These are phyloP conservation scores for Takakia lepidozioides DNA, from an alignment of 225 moss, liverwort and hornwort genomes.

Conservation along the genomic window DNA sequence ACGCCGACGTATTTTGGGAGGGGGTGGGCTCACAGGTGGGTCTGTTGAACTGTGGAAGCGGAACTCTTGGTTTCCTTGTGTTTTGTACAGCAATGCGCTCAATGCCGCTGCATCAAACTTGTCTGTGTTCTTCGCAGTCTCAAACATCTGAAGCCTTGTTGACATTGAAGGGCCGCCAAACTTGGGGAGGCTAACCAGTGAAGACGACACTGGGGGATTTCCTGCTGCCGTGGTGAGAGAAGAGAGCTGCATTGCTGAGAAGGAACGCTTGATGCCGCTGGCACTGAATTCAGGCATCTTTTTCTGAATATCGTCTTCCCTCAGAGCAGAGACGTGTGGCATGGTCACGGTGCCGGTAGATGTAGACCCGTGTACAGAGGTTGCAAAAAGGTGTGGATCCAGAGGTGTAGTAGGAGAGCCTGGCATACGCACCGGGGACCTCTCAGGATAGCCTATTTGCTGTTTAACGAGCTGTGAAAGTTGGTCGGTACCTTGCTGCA, in stretches of 20 bases:
- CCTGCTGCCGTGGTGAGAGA: background rate
- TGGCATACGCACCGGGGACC: conserved; percentile 12
- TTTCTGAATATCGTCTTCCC: conserved; percentile 20
- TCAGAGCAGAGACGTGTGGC: conserved; percentile 4
- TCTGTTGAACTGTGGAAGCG: conserved; percentile 5
- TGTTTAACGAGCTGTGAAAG: background rate
- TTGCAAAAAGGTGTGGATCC: conserved; percentile 39
- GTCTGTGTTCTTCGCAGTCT: conserved; percentile 17
- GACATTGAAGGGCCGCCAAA: background rate
- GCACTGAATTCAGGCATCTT: conserved; percentile 23
- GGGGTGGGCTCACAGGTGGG: background rate
- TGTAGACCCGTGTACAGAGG: conserved; percentile 11
- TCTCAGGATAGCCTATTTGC: conserved; percentile 3
- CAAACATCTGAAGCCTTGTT: conserved; percentile 6
- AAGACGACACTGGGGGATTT: background rate
- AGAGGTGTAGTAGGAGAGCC: conserved; percentile 40
- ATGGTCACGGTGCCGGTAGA: conserved; percentile 1
- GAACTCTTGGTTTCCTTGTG: conserved; percentile 14
- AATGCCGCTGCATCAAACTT: conserved; percentile 50
- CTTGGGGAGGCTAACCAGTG: background rate
- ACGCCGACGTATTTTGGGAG: conserved; percentile 44
- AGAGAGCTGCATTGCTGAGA: conserved; percentile 24
- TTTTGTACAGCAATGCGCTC: conserved; percentile 42
- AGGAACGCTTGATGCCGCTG: conserved; percentile 26
- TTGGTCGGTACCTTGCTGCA: background rate